Base-by-base conservation (phyloP, 2,329 filamentous ascomycete genomes). In the Penicillium expansum region DNA sequence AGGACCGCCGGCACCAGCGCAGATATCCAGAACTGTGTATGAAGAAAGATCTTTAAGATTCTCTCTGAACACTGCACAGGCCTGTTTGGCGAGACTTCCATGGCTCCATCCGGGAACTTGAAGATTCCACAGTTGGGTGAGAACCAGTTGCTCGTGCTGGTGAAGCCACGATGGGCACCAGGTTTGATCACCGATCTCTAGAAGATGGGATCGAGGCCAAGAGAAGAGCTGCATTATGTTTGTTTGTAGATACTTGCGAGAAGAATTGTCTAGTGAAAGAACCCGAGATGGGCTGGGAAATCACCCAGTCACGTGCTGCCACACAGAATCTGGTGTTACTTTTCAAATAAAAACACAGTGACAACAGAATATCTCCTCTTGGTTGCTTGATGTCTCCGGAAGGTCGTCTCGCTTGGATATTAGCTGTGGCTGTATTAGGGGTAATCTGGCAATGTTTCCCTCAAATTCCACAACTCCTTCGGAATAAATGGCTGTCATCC, bases 1-100 rank as follows among this genome's bases (percentile, higher is more conserved):
- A 0, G 87, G 87, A 0, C 89, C 89, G 39, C 89, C 89, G 14
- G 82, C 86, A 50, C 89, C 89, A 2, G 88, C 86, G 71, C 88
- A 91, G 72, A 91, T 90, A 75, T 92, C 89, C 59, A 92, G 81
- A 64, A 89, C 86, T 18, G 82, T 85, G 71, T 88, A 86, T 2
- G 77, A 72, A 18, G 78, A 74, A 1, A 84, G 75, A 27, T 76
- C 67, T 5, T 67, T 58, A 35, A 79, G 78, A 14, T 88, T 38
- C 11, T 62, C 57, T 9, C 54, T 41, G 35, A 67, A 48, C 14
- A 67, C 51, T 7, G 47, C 55, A 24, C 48, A 60, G 29, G 24
- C 60, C 47, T 53, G 64, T 49, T 33, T 60, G 30, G 45, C 62
- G 8, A 50, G 55, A 37, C 44, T 58, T 39, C 55, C 55, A 32